phyloP scores from a whole-genome alignment of 2,329 filamentous ascomycete genomes.

The Dactylellina sp. region DNA sequence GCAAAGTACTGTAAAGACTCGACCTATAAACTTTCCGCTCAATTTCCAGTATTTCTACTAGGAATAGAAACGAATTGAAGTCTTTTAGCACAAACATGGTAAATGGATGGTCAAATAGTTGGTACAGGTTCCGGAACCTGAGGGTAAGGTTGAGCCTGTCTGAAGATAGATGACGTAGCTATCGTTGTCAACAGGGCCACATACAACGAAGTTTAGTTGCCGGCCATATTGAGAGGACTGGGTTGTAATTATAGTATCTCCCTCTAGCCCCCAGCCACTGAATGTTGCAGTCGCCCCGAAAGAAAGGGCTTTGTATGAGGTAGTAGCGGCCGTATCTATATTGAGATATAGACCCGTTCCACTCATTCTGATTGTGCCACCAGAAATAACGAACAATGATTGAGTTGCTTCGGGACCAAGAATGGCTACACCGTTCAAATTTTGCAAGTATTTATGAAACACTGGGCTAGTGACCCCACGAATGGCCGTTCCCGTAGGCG shows the following conservation, averaged over 20 bases:
- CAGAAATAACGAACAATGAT: constrained; percentile 68
- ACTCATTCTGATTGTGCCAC: constrained; percentile 66
- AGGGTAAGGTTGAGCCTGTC: constrained; percentile 68
- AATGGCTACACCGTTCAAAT: constrained; percentile 64
- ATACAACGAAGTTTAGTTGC: constrained; percentile 69
- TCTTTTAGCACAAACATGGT: constrained; percentile 67
- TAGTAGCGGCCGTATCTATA: constrained; percentile 64
- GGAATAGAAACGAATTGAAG: too few species aligned
- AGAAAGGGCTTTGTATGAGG: constrained; percentile 69
- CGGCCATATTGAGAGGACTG: constrained; percentile 66
- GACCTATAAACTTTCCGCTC: too few species aligned
- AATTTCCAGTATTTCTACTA: too few species aligned
- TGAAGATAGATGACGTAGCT: constrained; percentile 69
- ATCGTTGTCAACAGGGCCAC: constrained; percentile 63
- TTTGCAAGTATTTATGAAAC: constrained; percentile 69
- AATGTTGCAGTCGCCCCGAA: constrained; percentile 65
- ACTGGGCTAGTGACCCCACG: constrained; percentile 68
- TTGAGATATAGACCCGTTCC: constrained; percentile 68
- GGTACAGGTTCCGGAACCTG: constrained; percentile 66
- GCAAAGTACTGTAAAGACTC: too few species aligned
- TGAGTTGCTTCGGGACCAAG: constrained; percentile 68
- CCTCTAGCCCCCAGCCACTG: constrained; percentile 68
- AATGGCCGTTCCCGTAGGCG: constrained; percentile 61
- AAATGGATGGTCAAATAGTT: constrained; percentile 69
- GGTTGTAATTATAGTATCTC: constrained; percentile 67